These are phyloP conservation scores for Rhizopus microsporus DNA, from an alignment of 371 early-diverging fungal genomes.

Conservation along the genomic window DNA sequence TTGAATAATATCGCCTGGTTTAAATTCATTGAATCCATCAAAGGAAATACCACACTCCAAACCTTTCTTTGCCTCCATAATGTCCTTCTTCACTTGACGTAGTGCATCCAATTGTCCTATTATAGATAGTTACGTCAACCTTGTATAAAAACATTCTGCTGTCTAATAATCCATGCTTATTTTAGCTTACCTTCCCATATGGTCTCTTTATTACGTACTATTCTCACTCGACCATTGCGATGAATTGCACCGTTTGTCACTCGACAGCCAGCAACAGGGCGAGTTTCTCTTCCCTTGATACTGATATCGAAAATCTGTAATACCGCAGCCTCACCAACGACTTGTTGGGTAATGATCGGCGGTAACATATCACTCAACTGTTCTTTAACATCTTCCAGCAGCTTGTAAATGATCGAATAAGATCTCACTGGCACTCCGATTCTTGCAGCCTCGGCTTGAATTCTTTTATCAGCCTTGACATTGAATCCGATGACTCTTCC, in stretches of 20 bases:
- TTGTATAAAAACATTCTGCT: background rate
- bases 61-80: constrained; percentile 85
- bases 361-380: constrained; percentile 78
- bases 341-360: constrained; percentile 71
- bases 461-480: constrained; percentile 78
- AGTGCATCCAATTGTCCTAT: constrained; percentile 62
- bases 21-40: constrained; percentile 73
- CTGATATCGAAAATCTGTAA: constrained; percentile 80
- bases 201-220: constrained; percentile 66
- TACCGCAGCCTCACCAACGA: constrained; percentile 88
- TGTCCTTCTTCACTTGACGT: constrained; percentile 87
- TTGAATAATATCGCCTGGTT: constrained; percentile 84
- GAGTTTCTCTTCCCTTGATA: constrained; percentile 66
- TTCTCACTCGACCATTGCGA: constrained; percentile 61
- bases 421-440: constrained; percentile 66
- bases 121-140: background rate
- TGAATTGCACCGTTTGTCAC: constrained; percentile 75
- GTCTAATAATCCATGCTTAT: background rate
- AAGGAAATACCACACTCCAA: constrained; percentile 92
- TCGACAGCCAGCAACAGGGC: constrained; percentile 85
- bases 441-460: constrained; percentile 61
- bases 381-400: constrained; percentile 86
- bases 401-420: constrained; percentile 86
- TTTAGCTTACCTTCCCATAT: constrained; percentile 67
- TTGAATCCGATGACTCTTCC: constrained; percentile 87